Conservation (phyloP, 352 stramenopile genomes). For the Phytopythium montanum region DNA sequence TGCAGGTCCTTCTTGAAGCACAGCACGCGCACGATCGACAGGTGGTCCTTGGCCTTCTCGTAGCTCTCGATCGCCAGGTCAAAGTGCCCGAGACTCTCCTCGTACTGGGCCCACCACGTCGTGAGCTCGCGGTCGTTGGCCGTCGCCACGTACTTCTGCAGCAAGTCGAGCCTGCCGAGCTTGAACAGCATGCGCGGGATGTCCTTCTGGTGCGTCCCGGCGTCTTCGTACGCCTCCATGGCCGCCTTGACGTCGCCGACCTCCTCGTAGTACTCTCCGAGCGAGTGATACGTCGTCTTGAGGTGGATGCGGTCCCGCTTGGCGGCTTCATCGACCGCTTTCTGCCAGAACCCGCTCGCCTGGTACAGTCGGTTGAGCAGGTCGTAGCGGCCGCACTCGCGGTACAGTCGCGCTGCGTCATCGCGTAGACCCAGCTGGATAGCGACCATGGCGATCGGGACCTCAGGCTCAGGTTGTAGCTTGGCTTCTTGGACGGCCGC, state of each 20-base stretch:
- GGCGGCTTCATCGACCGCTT: constrained; percentile 86
- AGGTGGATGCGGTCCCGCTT: constrained; percentile 91
- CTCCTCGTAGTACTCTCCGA: constrained; percentile 89
- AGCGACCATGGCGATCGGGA: constrained; percentile 88
- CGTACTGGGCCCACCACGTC: constrained; percentile 94
- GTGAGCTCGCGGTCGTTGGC: constrained; percentile 84
- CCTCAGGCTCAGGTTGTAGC: constrained; percentile 69
- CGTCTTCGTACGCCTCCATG: constrained; percentile 91
- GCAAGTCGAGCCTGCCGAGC: constrained; percentile 78
- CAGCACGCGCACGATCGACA: constrained; percentile 90
- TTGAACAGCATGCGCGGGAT: constrained; percentile 94
- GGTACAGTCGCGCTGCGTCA: constrained; percentile 90
- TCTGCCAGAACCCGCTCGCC: constrained; percentile 88
- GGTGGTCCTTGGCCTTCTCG: constrained; percentile 78
- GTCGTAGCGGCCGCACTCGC: constrained; percentile 89
- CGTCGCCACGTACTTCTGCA: constrained; percentile 91
- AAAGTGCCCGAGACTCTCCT: constrained; percentile 88
- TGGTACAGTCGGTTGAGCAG: constrained; percentile 93
- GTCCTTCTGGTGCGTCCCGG: constrained; percentile 87
- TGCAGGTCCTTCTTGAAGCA: constrained; percentile 91
- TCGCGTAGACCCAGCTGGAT: constrained; percentile 92
- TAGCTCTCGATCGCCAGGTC: constrained; percentile 89
- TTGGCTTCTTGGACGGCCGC: constrained; percentile 83
- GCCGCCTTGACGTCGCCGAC: constrained; percentile 86
- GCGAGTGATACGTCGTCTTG: constrained; percentile 87